Evolutionary conservation across 768 basidiomycete species (phyloP), one percentile per base, ranked within the genome.

Genomic region (Suillus brevipes): DNA sequence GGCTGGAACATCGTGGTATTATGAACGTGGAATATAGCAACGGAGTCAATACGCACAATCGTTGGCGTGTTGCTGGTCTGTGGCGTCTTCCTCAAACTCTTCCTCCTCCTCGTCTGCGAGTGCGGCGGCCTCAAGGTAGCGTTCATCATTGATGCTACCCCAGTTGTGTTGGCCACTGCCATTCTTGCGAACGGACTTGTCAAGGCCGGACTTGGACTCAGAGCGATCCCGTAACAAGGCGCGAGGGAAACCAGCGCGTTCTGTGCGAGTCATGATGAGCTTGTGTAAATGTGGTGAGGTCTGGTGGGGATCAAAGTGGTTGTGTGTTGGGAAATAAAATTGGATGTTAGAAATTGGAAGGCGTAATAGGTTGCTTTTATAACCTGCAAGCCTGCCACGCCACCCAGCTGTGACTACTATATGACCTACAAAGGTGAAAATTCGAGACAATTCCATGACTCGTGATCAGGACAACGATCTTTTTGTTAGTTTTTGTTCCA

Each of bases 91-190:
- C 42, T 77, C 74, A 38, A 79, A 70, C 20, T 83, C 83, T n/a
- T 73, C 71, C 55, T 80, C 71, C 50, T 80, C 78, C 72, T 87
- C 87, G 77, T 92, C 92, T 25, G 79, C 79, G 50, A 83, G 63
- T 1, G 87, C 89, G 43, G 82, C 84, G 31, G 75, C 73, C 77
- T 90, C 91, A 69, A 84, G 81, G 66, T 85, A 81, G 47, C 75
- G 78, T 78, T 94, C 90, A 70, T 91, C 81, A 3, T 77, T 78
- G 67, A 91, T 75, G 63, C 83, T 84, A 65, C 94, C 94, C 94
- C 94, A 97, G 80, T 92, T 94, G 79, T 95, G 87, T 9, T 83
- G 81, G 40, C 94, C 94, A 34, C 86, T 88, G 63, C 94, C 94
- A 66, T 85, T 82, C 80, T 95, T 95, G 78, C 87, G 89, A 64